phyloP scores from a whole-genome alignment of 2,329 filamentous ascomycete genomes.

The Coleophoma crateriformis region DNA sequence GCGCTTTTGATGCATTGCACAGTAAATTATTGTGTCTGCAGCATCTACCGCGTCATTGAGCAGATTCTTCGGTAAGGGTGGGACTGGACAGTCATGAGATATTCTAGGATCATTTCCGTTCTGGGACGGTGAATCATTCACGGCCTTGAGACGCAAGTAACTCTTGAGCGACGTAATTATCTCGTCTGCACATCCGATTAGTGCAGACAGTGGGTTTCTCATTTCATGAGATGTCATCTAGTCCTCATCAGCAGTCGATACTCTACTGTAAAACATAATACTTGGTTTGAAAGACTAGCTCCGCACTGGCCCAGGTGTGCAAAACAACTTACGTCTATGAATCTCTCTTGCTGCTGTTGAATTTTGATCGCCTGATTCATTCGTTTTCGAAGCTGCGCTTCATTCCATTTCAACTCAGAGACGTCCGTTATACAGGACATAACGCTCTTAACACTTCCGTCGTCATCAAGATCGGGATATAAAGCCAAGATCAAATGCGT shows the following conservation, averaged over 20 bases:
- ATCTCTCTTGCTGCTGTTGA: conserved; percentile 68
- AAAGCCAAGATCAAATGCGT: conserved; percentile 12
- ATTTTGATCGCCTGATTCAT: conserved; percentile 47
- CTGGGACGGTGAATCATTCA: neutral
- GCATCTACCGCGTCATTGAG: conserved; percentile 62
- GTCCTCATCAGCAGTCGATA: neutral
- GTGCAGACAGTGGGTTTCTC: conserved; percentile 69
- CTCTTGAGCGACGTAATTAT: conserved; percentile 12
- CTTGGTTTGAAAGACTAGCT: neutral
- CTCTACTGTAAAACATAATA: conserved; percentile 44
- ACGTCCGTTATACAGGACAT: conserved; percentile 11
- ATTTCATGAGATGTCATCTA: conserved; percentile 48
- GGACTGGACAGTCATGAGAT: conserved; percentile 33
- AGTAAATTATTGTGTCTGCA: conserved; percentile 73
- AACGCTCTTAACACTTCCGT: conserved; percentile 12
- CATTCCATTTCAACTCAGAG: conserved; percentile 12
- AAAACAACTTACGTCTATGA: conserved; percentile 49
- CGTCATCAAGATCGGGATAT: conserved; percentile 13
- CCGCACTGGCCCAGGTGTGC: too few species aligned
- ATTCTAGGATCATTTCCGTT: neutral
- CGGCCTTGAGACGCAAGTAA: neutral
- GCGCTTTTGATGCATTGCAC: conserved; percentile 72
- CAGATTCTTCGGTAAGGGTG: conserved; percentile 30
- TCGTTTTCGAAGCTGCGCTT: conserved; percentile 27
- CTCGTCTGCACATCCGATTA: conserved; percentile 66